Evolutionary conservation across 2,329 filamentous ascomycete genomes (phyloP), one percentile per base, ranked within the genome.

Genomic region (Calonectria henricotiae): DNA sequence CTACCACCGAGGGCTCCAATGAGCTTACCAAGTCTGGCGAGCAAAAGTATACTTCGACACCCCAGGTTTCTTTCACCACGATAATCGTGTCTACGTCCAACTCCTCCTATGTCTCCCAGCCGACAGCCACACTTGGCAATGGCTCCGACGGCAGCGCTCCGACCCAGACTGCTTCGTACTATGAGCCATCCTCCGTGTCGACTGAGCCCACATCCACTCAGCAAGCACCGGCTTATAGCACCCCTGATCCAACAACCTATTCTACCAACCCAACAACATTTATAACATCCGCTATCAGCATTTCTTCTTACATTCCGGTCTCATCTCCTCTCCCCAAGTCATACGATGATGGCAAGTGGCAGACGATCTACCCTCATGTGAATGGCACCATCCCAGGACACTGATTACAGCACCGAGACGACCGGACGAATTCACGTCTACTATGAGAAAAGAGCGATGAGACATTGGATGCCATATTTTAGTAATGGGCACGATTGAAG

Each of bases 321-420:
- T 49, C 74, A 12, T 71, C 72, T 11, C 74, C 77, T 15, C 68
- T 74, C 35, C 73, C 78, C n/a, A 73, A 74, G 39, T 80, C 80
- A 13, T 79, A 82, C 46, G 85, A 87, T 66, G 73, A 87, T 64
- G 85, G 85, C 20, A 77, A 77, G 61, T 87, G 85, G 86, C 84
- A 85, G 68, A 85, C 85, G 4, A 81, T 80, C 0, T 87, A 86
- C 65, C 83, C 84, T 3, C 49, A 83, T 0, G 85, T 83, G 83
- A 87, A 85, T 70, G 80, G 76, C 62, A 85, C 85, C 2, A 61
- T 63, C 35, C 37, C 62, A 6, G 43, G 70, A 27, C 35, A 44
- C 23, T 51, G 54, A 77, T 71, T 66, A 70, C 58, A 51, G 13
- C 51, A 44, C n/a, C 65, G 51, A 46, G 25, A 23, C 25, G 23